Evolutionary conservation across 106 monocot species (phyloP), one percentile per base, ranked within the genome.

Genomic region (Vanilla planifolia): DNA sequence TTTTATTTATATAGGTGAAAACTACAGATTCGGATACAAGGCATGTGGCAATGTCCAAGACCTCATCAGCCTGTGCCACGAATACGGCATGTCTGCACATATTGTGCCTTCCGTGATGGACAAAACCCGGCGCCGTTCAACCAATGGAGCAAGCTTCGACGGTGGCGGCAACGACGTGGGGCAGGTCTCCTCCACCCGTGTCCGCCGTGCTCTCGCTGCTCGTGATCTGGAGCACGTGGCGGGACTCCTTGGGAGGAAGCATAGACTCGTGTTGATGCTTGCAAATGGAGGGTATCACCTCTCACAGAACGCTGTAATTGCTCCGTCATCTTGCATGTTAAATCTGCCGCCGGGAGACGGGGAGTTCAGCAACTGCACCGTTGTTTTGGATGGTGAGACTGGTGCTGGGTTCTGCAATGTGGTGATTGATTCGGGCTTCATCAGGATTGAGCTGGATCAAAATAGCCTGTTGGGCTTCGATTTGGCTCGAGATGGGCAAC

Each of bases 21-120:
- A 96, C 53, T 96, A 96, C 41, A 80, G 96, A 66, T 96, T 96
- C 70, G 96, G 96, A 43, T 96, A 96, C 56, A 91, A 75, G 72
- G 96, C 96, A 64, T 75, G 91, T 20, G 96, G 96, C 7, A 81
- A 88, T 81, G 84, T 84, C 34, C 39, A 66, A 4, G 87, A 91
- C 22, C 64, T 96, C 46, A 84, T 88, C 42, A 78, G 71, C 46
- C 69, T 96, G 27, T 96, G 96, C 68, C 61, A 80, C n/a, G 90
- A 96, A 64, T 91, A 81, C 35, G 78, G 72, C 22, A 70, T 96
- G 33, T 56, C 47, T 64, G 80, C 84, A 1, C 77, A 74, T 55
- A 96, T 96, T 51, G 80, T 96, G 37, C 68, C 67, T 28, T 60
- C 87, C 3, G 96, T 96, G 32, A 76, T 96, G 83, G 95, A 96